phyloP scores from a whole-genome alignment of 345 rosid genomes.

The Syzygium aromaticum region DNA sequence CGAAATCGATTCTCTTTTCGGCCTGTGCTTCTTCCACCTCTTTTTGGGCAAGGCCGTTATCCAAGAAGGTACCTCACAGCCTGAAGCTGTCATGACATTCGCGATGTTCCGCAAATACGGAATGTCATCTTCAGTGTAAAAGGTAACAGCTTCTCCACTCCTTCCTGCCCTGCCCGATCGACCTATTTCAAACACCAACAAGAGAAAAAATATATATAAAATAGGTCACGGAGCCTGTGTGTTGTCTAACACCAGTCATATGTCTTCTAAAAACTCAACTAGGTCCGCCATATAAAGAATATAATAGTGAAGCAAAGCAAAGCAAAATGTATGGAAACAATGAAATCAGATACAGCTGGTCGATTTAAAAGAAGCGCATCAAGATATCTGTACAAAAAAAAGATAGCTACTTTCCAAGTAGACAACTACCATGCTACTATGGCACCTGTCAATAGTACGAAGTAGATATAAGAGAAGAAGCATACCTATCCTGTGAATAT shows the following conservation, averaged over 20 bases:
- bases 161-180: constrained; percentile 95
- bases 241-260: not conserved
- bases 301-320: not conserved
- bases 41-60: constrained; percentile 50
- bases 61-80: constrained; percentile 93
- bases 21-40: constrained; percentile 85
- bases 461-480: not conserved
- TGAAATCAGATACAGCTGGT: not conserved
- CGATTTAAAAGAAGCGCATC: not conserved
- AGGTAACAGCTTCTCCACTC: constrained; percentile 79
- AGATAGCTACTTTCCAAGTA: not conserved
- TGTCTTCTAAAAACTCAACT: not conserved
- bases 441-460: not conserved
- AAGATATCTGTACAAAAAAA: not conserved
- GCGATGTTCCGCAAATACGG: constrained; percentile 76
- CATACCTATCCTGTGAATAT: constrained; percentile 93
- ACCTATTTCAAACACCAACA: constrained; percentile 24
- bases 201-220: not conserved
- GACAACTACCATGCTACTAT: not conserved
- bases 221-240: not conserved
- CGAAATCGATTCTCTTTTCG: constrained; percentile 60
- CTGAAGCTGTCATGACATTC: constrained; percentile 73
- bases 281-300: not conserved
- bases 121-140: constrained; percentile 75
- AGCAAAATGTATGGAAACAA: not conserved